Evolutionary conservation across 345 rosid genomes (phyloP), one percentile per base, ranked within the genome.

Genomic region (Camelina sativa): DNA sequence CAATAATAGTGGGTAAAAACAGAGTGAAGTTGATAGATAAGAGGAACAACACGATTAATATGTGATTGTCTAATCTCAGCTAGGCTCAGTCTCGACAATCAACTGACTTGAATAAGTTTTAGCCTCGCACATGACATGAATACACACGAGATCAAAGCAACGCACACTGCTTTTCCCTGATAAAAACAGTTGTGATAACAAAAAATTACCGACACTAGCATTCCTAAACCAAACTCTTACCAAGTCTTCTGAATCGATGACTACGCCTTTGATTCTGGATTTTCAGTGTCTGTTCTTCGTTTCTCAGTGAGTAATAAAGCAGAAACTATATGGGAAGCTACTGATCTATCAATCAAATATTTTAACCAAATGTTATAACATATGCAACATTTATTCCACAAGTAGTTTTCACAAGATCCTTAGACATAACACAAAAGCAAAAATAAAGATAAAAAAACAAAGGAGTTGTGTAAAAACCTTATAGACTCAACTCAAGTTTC

Each of bases 321-420:
- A 73, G 11, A 44, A 64, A 44, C 38, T 48, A 63, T n/a, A 28
- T 34, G 12, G 12, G 12, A 52, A 62, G 41, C 23, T 10, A 34
- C 6, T 9, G 15, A 58, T 34, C 47, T 38, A 20, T 38, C 51
- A 46, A 46, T 38, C 19, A 46, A 44, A 44, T 35, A 32, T 28
- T 0, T 7, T 30, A n/a, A 13, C 2, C 64, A 35, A 40, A 25
- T 66, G 12, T 8, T 60, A 58, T 48, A 46, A 50, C 28, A 59
- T 3, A 12, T 61, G 46, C 52, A 52, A 5, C 69, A 75, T 68
- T 60, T 76, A 69, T 76, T 69, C 38, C 57, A 68, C 41, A 69
- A 60, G 41, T 52, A 60, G 60, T 67, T 62, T 37, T 69, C 52
- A 44, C 32, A 76, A 46, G 59, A 56, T 62, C 22, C 80, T 34